Percentiles rank a stretch among this genome's conserved stretches.
phyloP scores from a whole-genome alignment of 441 rosid genomes.

The Isatis lusitanica region DNA sequence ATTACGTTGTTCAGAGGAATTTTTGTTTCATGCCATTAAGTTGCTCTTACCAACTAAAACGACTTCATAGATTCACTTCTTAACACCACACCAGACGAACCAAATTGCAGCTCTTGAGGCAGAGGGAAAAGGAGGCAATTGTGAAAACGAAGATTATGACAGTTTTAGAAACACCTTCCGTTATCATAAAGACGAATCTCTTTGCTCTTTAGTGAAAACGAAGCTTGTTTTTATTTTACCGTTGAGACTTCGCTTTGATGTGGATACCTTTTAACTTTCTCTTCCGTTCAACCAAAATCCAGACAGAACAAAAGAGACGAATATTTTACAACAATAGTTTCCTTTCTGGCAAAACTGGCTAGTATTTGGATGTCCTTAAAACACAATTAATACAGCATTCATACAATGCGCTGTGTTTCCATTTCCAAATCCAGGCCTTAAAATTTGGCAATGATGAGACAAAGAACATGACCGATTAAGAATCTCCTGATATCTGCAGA shows the following conservation, averaged over 20 bases:
- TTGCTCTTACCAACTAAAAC: constrained; percentile 30
- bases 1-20: constrained; percentile 2
- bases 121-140: background rate
- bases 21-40: constrained; percentile 20
- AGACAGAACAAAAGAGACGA: constrained; percentile 14
- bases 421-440: background rate
- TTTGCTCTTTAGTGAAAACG: constrained; percentile 39
- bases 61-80: constrained; percentile 6
- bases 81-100: constrained; percentile 8
- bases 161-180: background rate
- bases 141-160: background rate
- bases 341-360: constrained; percentile 10
- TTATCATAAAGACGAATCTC: constrained; percentile 14
- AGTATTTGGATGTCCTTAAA: constrained; percentile 3
- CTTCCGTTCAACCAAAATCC: background rate
- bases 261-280: constrained; percentile 22
- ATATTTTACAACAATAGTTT: constrained; percentile 13
- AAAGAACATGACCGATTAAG: background rate
- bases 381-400: constrained; percentile 9
- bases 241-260: constrained; percentile 35
- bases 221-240: constrained; percentile 37
- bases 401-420: constrained; percentile 9
- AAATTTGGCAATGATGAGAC: constrained; percentile 30
- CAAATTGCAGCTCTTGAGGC: background rate
- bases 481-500: constrained; percentile 26